phyloP scores from a whole-genome alignment of 805 yeast species.

The Saccharomycopsis olivae region DNA sequence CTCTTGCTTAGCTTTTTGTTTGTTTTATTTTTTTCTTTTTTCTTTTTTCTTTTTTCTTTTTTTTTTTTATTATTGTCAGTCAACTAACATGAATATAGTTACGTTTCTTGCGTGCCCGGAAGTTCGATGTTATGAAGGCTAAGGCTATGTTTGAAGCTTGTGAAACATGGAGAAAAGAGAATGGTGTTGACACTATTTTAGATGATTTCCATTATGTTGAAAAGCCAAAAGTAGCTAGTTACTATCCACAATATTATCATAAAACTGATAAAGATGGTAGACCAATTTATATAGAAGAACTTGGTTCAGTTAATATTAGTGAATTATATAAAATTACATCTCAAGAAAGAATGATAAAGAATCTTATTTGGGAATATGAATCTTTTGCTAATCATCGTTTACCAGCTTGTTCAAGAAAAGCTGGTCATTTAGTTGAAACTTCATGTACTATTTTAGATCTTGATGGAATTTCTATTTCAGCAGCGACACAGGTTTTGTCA shows the following conservation, averaged over 20 bases:
- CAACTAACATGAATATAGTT: constrained; percentile 26
- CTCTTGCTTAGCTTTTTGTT: not conserved
- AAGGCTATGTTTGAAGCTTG: constrained; percentile 75
- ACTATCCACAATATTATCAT: constrained; percentile 95
- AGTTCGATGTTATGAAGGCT: constrained; percentile 76
- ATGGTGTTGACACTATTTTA: constrained; percentile 78
- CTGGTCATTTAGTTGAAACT: constrained; percentile 76
- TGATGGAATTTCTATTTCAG: constrained; percentile 80
- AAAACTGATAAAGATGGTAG: constrained; percentile 96
- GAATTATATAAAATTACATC: constrained; percentile 91
- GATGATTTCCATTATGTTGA: constrained; percentile 87
- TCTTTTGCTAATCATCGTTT: constrained; percentile 72
- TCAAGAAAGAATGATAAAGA: constrained; percentile 91
- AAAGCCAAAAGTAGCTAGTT: constrained; percentile 79
- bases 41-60: not conserved
- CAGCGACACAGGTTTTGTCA: constrained; percentile 76
- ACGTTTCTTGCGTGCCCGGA: constrained; percentile 90
- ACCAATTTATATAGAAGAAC: constrained; percentile 89
- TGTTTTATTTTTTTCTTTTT: not conserved
- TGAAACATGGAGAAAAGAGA: constrained; percentile 85
- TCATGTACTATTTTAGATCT: constrained; percentile 93
- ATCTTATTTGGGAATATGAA: constrained; percentile 97
- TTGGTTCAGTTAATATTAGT: constrained; percentile 80
- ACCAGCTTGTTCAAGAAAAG: constrained; percentile 88
- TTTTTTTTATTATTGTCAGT: not conserved